Percentiles rank a stretch among this genome's conserved stretches.
phyloP scores from a whole-genome alignment of 225 moss, liverwort and hornwort genomes.

The Straminergon stramineum region DNA sequence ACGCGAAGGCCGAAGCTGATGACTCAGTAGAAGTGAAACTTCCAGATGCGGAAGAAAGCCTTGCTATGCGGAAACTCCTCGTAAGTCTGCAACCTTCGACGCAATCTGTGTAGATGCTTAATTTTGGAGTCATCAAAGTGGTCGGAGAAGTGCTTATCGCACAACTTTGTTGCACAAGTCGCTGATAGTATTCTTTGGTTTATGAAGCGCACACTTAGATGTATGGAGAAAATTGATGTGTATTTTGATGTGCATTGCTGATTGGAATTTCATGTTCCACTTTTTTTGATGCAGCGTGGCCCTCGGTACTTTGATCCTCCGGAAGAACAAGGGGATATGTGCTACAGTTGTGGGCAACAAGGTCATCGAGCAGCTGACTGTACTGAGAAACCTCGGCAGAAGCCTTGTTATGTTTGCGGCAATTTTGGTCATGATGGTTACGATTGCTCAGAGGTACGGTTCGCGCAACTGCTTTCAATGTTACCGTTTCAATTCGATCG shows the following conservation, averaged over 20 bases:
- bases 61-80: constrained; percentile 86
- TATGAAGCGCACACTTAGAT: neutral
- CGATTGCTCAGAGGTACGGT: constrained; percentile 60
- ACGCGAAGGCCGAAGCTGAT: constrained; percentile 8
- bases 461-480: neutral
- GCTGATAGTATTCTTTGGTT: neutral
- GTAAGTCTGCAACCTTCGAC: constrained; percentile 26
- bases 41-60: constrained; percentile 62
- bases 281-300: constrained; percentile 43
- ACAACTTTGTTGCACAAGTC: neutral
- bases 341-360: constrained; percentile 69
- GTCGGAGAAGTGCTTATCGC: neutral
- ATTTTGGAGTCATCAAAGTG: neutral
- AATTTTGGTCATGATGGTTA: constrained; percentile 78
- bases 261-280: neutral
- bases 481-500: neutral
- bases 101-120: neutral
- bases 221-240: neutral
- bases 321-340: constrained; percentile 63
- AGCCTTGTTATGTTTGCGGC: constrained; percentile 90
- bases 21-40: neutral
- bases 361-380: constrained; percentile 65
- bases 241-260: neutral
- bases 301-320: constrained; percentile 95
- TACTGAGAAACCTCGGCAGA: constrained; percentile 52